Percentiles rank a stretch among this genome's conserved stretches.
phyloP scores from a whole-genome alignment of 805 yeast species.

The Kuraishia ogatae region DNA sequence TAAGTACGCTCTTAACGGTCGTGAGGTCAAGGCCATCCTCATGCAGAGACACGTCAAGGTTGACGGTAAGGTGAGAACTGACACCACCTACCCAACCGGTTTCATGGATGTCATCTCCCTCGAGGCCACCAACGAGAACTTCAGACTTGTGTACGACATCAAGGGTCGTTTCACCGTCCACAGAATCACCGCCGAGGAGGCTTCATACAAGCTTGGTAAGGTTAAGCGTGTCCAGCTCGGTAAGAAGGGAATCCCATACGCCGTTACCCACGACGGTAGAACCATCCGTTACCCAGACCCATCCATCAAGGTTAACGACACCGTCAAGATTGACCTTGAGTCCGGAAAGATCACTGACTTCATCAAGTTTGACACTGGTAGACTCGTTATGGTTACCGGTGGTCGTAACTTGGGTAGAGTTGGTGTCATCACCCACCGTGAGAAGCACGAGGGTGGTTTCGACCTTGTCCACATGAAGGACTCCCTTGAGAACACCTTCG shows the following conservation, averaged over 20 bases:
- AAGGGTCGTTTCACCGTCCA: constrained; percentile 99
- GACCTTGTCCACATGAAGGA: constrained; percentile 97
- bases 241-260: constrained; percentile 97
- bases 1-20: constrained; percentile 98
- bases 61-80: constrained; percentile 99
- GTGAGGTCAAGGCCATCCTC: constrained; percentile 96
- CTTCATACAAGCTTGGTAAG: constrained; percentile 95
- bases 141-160: constrained; percentile 96
- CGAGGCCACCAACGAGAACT: constrained; percentile 98
- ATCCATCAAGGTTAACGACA: constrained; percentile 91
- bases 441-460: constrained; percentile 97
- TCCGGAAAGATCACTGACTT: constrained; percentile 88
- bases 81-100: constrained; percentile 98
- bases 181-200: constrained; percentile 99
- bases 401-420: constrained; percentile 98
- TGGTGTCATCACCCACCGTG: constrained; percentile 93
- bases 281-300: constrained; percentile 99
- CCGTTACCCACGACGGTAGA: constrained; percentile 99
- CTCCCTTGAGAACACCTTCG: constrained; percentile 88
- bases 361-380: constrained; percentile 90
- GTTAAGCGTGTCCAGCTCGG: constrained; percentile 98
- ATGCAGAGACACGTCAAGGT: constrained; percentile 98
- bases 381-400: constrained; percentile 89
- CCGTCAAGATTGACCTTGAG: constrained; percentile 94
- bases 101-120: constrained; percentile 98